A percentile compares a stretch with the other conserved stretches of the same genome.
Conservation (phyloP, 768 basidiomycete genomes). For the Tricholoma matsutake region DNA sequence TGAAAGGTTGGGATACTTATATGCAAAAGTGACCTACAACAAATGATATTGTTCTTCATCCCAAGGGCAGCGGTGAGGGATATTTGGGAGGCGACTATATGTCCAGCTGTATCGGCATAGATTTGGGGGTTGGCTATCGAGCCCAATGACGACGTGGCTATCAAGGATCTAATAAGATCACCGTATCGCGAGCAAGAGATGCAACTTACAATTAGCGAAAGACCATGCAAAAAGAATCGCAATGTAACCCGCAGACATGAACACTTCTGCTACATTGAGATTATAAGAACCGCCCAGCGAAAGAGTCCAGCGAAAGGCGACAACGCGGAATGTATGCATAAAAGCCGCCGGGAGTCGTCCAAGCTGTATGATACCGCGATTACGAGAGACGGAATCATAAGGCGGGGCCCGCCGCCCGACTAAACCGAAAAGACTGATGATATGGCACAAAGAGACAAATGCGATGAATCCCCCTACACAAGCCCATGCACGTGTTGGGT, state of each 20-base stretch:
- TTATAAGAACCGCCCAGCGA: constrained; percentile 23
- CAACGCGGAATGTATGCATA: constrained; percentile 4
- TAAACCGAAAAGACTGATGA: neutral
- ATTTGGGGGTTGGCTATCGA: constrained; percentile 12
- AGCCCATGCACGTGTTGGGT: neutral
- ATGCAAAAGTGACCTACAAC: constrained; percentile 21
- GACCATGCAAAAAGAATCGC: constrained; percentile 26
- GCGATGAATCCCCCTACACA: neutral
- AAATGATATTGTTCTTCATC: constrained; percentile 45
- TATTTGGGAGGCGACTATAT: constrained; percentile 18
- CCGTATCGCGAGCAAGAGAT: neutral
- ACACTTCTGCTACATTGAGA: constrained; percentile 32
- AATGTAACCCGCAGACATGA: constrained; percentile 30
- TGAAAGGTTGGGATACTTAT: neutral
- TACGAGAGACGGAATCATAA: neutral
- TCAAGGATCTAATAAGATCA: neutral
- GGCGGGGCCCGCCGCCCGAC: neutral
- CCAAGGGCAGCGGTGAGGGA: constrained; percentile 3
- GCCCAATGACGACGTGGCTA: constrained; percentile 20
- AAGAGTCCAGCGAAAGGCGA: constrained; percentile 16
- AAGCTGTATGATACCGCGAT: neutral
- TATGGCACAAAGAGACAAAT: neutral
- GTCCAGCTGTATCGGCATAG: constrained; percentile 23
- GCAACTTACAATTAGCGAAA: constrained; percentile 33
- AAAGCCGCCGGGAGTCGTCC: constrained; percentile 4